phyloP scores from a whole-genome alignment of 305 asterid genomes.

The Fraxinus nigra region DNA sequence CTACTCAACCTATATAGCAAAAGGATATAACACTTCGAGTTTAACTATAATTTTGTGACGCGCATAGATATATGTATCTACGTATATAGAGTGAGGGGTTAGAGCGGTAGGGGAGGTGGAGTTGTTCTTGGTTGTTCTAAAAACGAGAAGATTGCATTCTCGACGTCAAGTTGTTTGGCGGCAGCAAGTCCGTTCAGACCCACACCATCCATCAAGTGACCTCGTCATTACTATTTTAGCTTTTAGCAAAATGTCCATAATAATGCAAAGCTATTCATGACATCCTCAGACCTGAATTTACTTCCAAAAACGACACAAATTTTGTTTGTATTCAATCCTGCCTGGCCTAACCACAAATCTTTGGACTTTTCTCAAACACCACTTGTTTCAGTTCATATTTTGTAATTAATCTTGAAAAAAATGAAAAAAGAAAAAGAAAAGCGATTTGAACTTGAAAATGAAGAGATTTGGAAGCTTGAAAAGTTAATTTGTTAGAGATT shows the following conservation, averaged over 20 bases:
- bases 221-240: slow-evolving; percentile 25
- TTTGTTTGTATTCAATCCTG: not conserved
- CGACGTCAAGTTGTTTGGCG: slow-evolving; percentile 19
- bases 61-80: not conserved
- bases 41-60: not conserved
- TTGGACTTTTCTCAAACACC: not conserved
- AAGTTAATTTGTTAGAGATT: not conserved
- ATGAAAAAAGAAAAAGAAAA: too few species aligned
- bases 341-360: not conserved
- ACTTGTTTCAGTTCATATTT: not conserved
- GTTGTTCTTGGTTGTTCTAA: not conserved
- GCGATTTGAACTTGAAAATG: not conserved
- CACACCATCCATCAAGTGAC: slow-evolving; percentile 16
- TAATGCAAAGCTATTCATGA: not conserved
- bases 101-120: too few species aligned
- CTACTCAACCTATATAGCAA: not conserved
- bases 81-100: not conserved
- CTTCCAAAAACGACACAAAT: not conserved
- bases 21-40: not conserved
- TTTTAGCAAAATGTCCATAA: not conserved
- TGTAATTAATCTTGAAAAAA: not conserved
- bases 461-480: not conserved
- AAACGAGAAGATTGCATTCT: slow-evolving; percentile 21
- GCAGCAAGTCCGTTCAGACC: slow-evolving; percentile 1
- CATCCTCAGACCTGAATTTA: not conserved